A percentile compares a stretch with the other conserved stretches of the same genome.
Evolutionary conservation across 495 filamentous ascomycete species (phyloP).

Genomic region (Penicillium roqueforti): DNA sequence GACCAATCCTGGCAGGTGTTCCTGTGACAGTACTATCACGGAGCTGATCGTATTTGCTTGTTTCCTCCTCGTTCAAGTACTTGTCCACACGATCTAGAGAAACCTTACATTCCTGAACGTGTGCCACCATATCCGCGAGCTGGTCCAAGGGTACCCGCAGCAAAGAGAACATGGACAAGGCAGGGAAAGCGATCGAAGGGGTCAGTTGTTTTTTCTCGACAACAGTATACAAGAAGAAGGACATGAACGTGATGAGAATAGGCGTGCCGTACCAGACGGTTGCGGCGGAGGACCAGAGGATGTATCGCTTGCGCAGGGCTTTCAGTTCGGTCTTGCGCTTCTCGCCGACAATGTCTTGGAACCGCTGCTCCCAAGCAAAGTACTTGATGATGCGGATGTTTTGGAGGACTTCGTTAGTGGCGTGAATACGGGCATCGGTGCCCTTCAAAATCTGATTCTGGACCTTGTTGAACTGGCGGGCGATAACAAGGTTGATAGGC

Average conservation of each 20-base stretch:
- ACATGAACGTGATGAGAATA: conserved; percentile 91
- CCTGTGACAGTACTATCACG: conserved; percentile 57
- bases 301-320: conserved; percentile 74
- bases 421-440: conserved; percentile 93
- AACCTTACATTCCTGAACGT: conserved; percentile 96
- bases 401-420: conserved; percentile 93
- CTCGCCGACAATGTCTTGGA: conserved; percentile 80
- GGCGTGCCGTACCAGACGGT: conserved; percentile 97
- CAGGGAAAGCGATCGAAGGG: conserved; percentile 93
- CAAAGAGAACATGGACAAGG: conserved; percentile 93
- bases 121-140: conserved; percentile 97
- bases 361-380: conserved; percentile 97
- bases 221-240: conserved; percentile 88
- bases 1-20: conserved; percentile 66
- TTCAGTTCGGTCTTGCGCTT: conserved; percentile 76
- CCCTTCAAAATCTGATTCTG: conserved; percentile 91
- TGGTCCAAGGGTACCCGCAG: conserved; percentile 93
- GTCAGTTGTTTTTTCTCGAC: conserved; percentile 86
- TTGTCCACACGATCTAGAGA: conserved; percentile 96
- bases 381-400: conserved; percentile 99
- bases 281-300: conserved; percentile 86
- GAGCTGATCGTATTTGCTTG: conserved; percentile 91
- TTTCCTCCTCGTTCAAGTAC: conserved; percentile 91
- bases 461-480: conserved; percentile 72
- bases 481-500: conserved; percentile 84